Percentiles rank a stretch among this genome's conserved stretches.
Conservation (phyloP, 139 green algal species). For the Zygnema cylindricum region DNA sequence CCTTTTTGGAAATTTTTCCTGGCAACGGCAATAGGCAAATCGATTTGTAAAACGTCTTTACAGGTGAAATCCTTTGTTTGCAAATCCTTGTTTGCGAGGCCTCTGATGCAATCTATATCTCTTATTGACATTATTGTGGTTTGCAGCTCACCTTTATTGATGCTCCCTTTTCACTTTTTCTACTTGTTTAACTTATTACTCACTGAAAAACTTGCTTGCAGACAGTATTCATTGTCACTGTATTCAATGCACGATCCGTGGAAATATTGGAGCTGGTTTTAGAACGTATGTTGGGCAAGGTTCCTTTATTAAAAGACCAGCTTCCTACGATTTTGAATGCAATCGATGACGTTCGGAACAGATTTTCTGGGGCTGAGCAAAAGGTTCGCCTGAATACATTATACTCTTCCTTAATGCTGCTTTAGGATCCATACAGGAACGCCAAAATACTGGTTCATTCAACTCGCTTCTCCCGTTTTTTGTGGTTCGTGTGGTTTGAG, state of each 20-base stretch:
- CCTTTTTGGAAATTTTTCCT: conserved; percentile 61
- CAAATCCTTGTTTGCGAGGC: too few species aligned
- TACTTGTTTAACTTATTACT: not conserved
- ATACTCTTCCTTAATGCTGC: too few species aligned
- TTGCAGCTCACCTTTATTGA: not conserved
- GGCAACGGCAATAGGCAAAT: conserved; percentile 59
- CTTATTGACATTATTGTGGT: not conserved
- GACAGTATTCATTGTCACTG: conserved; percentile 32
- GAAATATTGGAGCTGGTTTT: conserved; percentile 42
- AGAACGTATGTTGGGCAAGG: conserved; percentile 17
- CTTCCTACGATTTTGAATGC: conserved; percentile 24
- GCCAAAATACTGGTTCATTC: too few species aligned
- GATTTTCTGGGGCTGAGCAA: conserved; percentile 7
- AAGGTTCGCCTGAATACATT: too few species aligned
- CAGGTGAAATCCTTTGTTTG: too few species aligned
- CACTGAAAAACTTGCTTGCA: too few species aligned
- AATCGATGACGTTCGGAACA: conserved; percentile 33
- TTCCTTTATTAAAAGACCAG: conserved; percentile 20
- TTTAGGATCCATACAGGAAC: too few species aligned
- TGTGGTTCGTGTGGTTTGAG: too few species aligned
- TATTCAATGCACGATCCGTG: conserved; percentile 54
- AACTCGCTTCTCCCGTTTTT: too few species aligned
- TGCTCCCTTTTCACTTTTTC: not conserved
- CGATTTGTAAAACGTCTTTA: conserved; percentile 51
- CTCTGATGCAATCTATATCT: not conserved